A percentile compares a stretch with the other conserved stretches of the same genome.
Evolutionary conservation across 2,329 filamentous ascomycete genomes (phyloP).

Genomic region (Leptographium lundbergii): DNA sequence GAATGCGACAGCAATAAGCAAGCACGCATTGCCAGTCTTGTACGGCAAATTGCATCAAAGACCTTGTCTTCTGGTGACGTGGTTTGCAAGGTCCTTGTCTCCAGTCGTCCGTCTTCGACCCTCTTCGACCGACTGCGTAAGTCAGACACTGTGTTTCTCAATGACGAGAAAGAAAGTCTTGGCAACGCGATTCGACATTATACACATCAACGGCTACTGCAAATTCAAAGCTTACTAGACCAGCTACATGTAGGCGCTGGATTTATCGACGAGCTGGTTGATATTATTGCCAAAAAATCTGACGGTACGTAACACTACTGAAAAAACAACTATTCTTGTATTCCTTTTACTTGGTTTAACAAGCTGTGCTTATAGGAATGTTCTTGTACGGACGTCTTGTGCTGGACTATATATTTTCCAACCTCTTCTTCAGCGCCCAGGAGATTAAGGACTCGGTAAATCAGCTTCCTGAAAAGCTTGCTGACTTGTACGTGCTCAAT

Average conservation of each 20-base stretch:
- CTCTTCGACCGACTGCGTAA: slow-evolving; percentile 11
- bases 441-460: slow-evolving; percentile 13
- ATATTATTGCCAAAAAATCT: slow-evolving; percentile 13
- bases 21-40: slow-evolving; percentile 4
- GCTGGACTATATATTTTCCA: slow-evolving; percentile 19
- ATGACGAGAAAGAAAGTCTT: slow-evolving; percentile 14
- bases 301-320: slow-evolving; percentile 19
- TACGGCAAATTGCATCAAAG: slow-evolving; percentile 9
- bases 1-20: slow-evolving; percentile 12
- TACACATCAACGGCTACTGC: slow-evolving; percentile 8
- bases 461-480: not conserved
- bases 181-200: slow-evolving; percentile 14
- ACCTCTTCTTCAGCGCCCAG: slow-evolving; percentile 17
- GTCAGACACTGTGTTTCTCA: slow-evolving; percentile 14
- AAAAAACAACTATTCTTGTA: too few relatives aligned
- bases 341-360: too few relatives aligned
- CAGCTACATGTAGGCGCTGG: slow-evolving; percentile 10
- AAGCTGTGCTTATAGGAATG: slow-evolving; percentile 18
- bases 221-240: slow-evolving; percentile 5
- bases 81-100: slow-evolving; percentile 18
- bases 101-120: slow-evolving; percentile 11
- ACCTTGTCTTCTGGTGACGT: slow-evolving; percentile 3
- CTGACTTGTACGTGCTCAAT: slow-evolving; percentile 1
- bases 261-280: slow-evolving; percentile 11
- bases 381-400: slow-evolving; percentile 24